Conservation (phyloP, 2,329 filamentous ascomycete genomes). For the Verticillium klebahnii region DNA sequence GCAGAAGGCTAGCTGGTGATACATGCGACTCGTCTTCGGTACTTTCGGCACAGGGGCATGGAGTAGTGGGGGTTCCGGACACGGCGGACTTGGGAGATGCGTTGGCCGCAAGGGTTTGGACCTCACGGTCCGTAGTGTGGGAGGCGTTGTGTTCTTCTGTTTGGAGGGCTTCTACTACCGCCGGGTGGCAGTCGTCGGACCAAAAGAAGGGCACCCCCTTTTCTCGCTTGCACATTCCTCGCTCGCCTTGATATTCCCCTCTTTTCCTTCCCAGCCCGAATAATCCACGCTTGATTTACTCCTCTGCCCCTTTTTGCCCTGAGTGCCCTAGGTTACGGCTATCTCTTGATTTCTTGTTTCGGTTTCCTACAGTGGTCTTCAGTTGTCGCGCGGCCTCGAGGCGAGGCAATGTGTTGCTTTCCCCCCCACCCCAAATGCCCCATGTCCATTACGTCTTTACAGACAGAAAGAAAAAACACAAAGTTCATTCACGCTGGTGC, state of each 20-base stretch:
- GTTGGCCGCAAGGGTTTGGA: conserved; percentile 12
- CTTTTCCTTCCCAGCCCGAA: conserved; percentile 6
- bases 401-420: conserved; percentile 9
- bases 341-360: conserved; percentile 10
- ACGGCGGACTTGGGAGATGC: conserved; percentile 16
- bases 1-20: conserved; percentile 29
- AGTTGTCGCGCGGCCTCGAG: conserved; percentile 11
- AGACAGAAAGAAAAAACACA: conserved; percentile 14
- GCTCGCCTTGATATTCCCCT: conserved; percentile 8
- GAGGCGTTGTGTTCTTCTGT: not conserved
- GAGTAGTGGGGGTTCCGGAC: conserved; percentile 22
- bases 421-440: conserved; percentile 9
- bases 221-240: not conserved
- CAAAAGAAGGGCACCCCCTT: not conserved
- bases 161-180: conserved; percentile 4
- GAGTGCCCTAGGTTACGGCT: conserved; percentile 11
- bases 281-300: conserved; percentile 6
- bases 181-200: conserved; percentile 9
- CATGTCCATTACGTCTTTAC: conserved; percentile 13
- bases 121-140: conserved; percentile 2
- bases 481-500: conserved; percentile 11
- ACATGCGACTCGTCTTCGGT: conserved; percentile 14
- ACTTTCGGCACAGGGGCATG: conserved; percentile 26
- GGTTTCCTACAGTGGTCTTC: conserved; percentile 4
- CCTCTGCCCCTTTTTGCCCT: conserved; percentile 6